Evolutionary conservation across 176 grass and related monocot genomes (phyloP), one percentile per base, ranked within the genome.

Genomic region (Aegilops umbellulata): DNA sequence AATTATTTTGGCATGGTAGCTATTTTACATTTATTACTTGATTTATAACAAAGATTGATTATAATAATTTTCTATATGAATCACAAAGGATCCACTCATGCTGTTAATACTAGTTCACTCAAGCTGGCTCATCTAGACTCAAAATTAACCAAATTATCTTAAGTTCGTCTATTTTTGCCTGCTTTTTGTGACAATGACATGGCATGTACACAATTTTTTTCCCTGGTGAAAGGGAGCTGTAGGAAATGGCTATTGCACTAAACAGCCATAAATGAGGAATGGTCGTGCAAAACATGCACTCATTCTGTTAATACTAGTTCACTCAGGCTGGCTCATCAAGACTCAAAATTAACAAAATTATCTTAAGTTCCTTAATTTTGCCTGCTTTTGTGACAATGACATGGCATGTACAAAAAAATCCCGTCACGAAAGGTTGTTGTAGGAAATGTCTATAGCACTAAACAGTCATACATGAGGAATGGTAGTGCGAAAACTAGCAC

Each of bases 171-270:
- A 24, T 38, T 41, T 72, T 4, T 24, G 51, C 49, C 46, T 36
- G 41, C 7, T 61, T 69, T 82, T 69, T 65, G 34, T 80, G 3
- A 66, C 12, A 84, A 85, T 61, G 71, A 77, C 30, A 1, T 61
- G 20, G 8, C 25, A 27, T 65, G n/a, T 61, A 46, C 35, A 76
- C 6, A 22, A 12, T 14, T 58, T 34, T 57, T 47, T 64, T 24
- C 6, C 53, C n/a, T 55, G 0, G 0, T 9, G 41, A 35, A 58
- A 68, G 5, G n/a, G 71, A 46, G 71, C 20, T 22, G 53, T 38
- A 39, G 38, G 76, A 85, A 70, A 46, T 69, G 53, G 25, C 47
- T 65, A 79, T 65, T 86, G 41, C 55, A 46, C 4, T 77, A 89
- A 83, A 71, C 19, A 65, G 53, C 30, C 57, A 85, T 53, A 79